Percentiles rank a stretch among this genome's conserved stretches.
These are phyloP conservation scores for Artemisia argyi DNA, from an alignment of 129 eudicot genomes.

Conservation along the genomic window DNA sequence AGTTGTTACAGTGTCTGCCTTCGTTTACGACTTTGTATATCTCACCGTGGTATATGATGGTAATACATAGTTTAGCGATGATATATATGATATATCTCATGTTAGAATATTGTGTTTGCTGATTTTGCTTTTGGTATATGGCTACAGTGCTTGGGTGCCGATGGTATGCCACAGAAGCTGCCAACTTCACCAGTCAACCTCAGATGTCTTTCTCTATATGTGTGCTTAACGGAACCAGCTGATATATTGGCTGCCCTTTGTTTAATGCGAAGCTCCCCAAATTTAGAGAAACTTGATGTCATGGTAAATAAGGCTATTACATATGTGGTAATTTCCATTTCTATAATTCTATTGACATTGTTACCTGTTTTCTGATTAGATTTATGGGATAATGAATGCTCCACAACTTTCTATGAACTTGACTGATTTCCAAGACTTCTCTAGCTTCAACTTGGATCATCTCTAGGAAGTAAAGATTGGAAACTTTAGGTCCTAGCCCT, in stretches of 20 bases:
- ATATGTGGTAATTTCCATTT: background rate
- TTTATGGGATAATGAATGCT: background rate
- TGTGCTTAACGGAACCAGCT: slow-evolving; percentile 2
- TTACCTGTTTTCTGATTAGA: background rate
- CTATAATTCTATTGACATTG: background rate
- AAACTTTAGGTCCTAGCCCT: background rate
- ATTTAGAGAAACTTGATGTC: background rate
- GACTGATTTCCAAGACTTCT: slow-evolving; percentile 3
- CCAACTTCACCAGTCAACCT: slow-evolving; percentile 2
- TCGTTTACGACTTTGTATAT: no score
- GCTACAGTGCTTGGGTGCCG: background rate
- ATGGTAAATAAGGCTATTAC: background rate
- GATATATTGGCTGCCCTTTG: background rate
- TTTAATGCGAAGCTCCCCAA: slow-evolving; percentile 14
- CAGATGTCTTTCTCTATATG: background rate
- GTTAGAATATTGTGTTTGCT: background rate
- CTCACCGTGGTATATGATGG: no score
- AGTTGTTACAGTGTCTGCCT: no score
- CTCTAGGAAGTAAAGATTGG: slow-evolving; percentile 7
- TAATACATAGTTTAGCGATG: no score
- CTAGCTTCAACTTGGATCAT: background rate
- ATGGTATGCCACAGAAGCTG: slow-evolving; percentile 3
- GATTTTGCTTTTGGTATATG: background rate
- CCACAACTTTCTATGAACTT: background rate
- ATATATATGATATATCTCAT: background rate